Base-by-base conservation (phyloP, 139 green algal genomes). In the Micractinium conductrix region DNA sequence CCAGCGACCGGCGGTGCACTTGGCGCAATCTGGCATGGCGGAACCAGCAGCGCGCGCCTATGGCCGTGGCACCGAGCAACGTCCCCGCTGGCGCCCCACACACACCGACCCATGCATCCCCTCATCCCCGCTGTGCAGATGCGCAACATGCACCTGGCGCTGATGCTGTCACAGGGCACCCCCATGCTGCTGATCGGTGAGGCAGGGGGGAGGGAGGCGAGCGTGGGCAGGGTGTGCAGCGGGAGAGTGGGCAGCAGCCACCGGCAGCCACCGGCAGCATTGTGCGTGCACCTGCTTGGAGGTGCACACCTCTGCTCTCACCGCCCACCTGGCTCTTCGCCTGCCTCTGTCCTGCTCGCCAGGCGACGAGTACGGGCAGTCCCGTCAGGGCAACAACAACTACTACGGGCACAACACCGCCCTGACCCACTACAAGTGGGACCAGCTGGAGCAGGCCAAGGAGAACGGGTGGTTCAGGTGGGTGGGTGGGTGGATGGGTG, bases 321-420 rank as follows among this genome's bases (percentile, higher is more conserved):
- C 19, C 3, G 60, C 60, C 60, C 17, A 28, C 60, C 28, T 68
- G 21, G 16, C 22, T 44, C 67, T 37, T 17, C 67, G 8, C 60
- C 60, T 26, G 22, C 37, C 67, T 19, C 24, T 53, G 37, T 38
- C 69, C 16, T 40, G 6, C 73, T 22, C 28, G 53, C 22, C 91
- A 94, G 94, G 94, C 68, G 97, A 99, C 85, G 97, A 99, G 91
- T 93, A 96, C 60, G 89, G 74, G 22, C 88, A 96, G 45, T 96
- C 92, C 6, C 91, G 95, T 28, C 30, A 89, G 30, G 97, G 97
- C 78, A 99, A 99, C 93, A 99, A 99, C 93, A 99, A 99, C 94
- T 98, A 93, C 91, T 99, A 99, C 84, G 97, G 97, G 19, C 97
- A 99, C 80, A 96, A 99, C 92, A 95, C 83, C 21, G n/a, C 86